Base-by-base conservation (phyloP, 345 rosid genomes). In the Rhodamnia argentea region DNA sequence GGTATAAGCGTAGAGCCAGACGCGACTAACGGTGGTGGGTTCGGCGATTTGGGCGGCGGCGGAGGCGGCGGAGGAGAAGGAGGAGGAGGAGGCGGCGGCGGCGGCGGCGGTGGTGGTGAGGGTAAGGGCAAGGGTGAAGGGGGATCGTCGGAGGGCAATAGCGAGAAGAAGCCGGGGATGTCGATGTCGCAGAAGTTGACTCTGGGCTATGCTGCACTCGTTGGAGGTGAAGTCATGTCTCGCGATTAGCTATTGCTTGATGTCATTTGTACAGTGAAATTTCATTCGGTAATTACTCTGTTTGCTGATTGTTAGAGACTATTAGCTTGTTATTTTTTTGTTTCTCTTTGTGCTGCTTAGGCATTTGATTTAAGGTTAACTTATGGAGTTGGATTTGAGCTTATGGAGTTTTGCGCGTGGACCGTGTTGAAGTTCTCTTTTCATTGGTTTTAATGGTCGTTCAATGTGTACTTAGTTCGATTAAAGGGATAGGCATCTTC, bases 121-220 rank as follows among this genome's bases (percentile, higher is more conserved):
- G 83, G 88, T 4, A 23, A 42, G 27, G 87, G 85, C 40, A 90
- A 82, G 6, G 90, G 87, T 32, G 93, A 86, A 16, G 93, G 81
- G n/a, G 91, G 83, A 70, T 86, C 87, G 13, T 84, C 84, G 37
- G 94, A 90, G 27, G 92, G 89, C 44, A 86, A 83, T 57, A 85
- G 82, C 78, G 85, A 85, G 86, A 89, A 85, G 91, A 92, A 87
- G 88, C 91, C 88, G 90, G 94, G 83, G 93, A 14, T 93, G 94
- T 47, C 98, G 98, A 94, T 92, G 99, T 95, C 89, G 82, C 40
- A 52, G 42, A 84, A 47, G 37, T 50, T 14, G 87, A 42, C 53
- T 29, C 54, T 42, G n/a, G 27, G 32, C 85, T 24, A 29, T 54
- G 58, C 29, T 13, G 56, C 18, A 20, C 62, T 83, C 62, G 51